Evolutionary conservation across 257 asterid genomes (phyloP).

Genomic region (Scutellaria baicalensis): DNA sequence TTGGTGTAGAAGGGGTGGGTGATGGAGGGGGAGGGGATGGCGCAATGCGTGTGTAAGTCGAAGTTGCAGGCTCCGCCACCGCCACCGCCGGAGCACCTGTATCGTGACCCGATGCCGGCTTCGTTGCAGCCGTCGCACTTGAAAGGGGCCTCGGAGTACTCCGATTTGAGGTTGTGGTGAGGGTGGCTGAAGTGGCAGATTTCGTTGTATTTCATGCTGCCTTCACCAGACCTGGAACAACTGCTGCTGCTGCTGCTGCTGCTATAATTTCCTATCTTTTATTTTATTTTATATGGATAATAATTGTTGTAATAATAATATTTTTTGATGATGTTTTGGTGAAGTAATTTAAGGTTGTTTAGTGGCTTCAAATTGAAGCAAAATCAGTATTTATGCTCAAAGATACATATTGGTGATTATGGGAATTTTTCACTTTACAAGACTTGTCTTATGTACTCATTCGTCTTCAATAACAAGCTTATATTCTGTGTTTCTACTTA

Average conservation of each 20-base stretch:
- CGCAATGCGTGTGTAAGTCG: constrained; percentile 87
- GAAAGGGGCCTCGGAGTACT: constrained; percentile 71
- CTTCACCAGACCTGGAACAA: neutral
- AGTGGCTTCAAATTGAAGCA: constrained; percentile 62
- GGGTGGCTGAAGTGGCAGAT: constrained; percentile 84
- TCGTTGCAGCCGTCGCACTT: constrained; percentile 97
- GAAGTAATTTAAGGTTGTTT: constrained; percentile 23
- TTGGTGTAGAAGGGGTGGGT: constrained; percentile 76
- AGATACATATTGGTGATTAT: constrained; percentile 9
- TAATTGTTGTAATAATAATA: too few relatives aligned
- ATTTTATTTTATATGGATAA: too few relatives aligned
- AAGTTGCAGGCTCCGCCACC: constrained; percentile 44
- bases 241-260: neutral
- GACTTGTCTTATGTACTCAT: neutral
- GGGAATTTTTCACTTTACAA: constrained; percentile 38
- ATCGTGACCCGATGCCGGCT: constrained; percentile 81
- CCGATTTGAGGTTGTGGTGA: constrained; percentile 62
- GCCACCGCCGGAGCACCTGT: constrained; percentile 40
- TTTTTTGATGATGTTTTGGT: too few relatives aligned
- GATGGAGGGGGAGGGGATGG: constrained; percentile 54
- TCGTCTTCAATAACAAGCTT: neutral
- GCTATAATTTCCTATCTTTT: neutral
- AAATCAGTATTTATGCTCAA: constrained; percentile 44
- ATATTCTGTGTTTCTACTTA: neutral
- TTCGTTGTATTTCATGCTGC: constrained; percentile 65